Conservation (phyloP, 2,329 filamentous ascomycete species). For the Trichoderma pleuroti region DNA sequence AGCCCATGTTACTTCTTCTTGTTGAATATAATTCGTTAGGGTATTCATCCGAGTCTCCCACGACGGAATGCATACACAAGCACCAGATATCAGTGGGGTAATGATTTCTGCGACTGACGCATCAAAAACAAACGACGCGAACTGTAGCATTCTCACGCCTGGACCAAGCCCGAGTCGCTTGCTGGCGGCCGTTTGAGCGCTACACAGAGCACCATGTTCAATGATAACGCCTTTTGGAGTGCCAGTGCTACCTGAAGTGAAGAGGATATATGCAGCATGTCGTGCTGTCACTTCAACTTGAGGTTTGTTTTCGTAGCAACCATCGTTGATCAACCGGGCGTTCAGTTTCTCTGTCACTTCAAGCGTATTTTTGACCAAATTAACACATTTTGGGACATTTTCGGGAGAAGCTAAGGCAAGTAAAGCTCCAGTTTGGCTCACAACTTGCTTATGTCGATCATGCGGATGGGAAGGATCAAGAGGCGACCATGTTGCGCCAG, state of each 20-base stretch:
- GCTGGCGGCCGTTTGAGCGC: background rate
- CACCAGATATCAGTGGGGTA: background rate
- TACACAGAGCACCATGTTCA: slow-evolving; percentile 16
- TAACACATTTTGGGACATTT: background rate
- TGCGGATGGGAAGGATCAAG: slow-evolving; percentile 3
- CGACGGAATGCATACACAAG: slow-evolving; percentile 12
- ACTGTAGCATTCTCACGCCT: slow-evolving; percentile 11
- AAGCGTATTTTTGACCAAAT: background rate
- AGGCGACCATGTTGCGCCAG: slow-evolving; percentile 23
- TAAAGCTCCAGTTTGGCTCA: background rate
- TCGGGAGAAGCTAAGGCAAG: background rate
- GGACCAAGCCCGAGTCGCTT: background rate
- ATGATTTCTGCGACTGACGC: slow-evolving; percentile 1
- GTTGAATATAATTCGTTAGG: background rate
- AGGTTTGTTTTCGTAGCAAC: background rate
- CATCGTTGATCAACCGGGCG: background rate
- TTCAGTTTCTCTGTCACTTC: background rate
- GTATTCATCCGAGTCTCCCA: slow-evolving; percentile 4
- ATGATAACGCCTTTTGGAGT: slow-evolving; percentile 23
- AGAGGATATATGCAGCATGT: slow-evolving; percentile 21
- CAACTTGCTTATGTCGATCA: background rate
- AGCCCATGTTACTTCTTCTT: background rate
- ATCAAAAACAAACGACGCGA: slow-evolving; percentile 13
- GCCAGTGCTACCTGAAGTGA: slow-evolving; percentile 23
- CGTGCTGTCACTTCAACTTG: background rate